Evolutionary conservation across 441 rosid species (phyloP).

Genomic region (Capsella rubella): DNA sequence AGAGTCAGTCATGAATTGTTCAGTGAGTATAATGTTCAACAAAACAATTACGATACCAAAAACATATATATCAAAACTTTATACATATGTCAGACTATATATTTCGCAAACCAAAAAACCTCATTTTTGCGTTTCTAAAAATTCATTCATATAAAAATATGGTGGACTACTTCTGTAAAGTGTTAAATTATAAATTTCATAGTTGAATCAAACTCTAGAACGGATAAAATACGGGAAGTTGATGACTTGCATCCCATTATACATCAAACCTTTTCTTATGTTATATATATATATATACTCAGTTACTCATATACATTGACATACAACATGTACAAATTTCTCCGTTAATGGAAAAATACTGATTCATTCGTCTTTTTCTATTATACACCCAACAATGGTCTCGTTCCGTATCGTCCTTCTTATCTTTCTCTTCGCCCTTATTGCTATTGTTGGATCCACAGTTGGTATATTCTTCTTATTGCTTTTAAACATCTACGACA

Average conservation of each 20-base stretch:
- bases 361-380: not conserved
- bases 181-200: not conserved
- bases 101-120: not conserved
- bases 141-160: no score
- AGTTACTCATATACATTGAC: not conserved
- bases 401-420: not conserved
- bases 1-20: not conserved
- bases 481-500: not conserved
- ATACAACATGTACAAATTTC: not conserved
- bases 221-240: constrained; percentile 4
- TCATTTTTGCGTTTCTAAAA: not conserved
- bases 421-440: not conserved
- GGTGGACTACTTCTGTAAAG: not conserved
- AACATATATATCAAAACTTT: not conserved
- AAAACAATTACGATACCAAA: not conserved
- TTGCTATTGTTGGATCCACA: constrained; percentile 3
- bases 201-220: constrained; percentile 9
- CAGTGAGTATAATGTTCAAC: not conserved
- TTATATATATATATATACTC: not conserved
- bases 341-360: not conserved
- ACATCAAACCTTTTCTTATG: not conserved
- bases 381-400: not conserved
- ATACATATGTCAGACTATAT: not conserved
- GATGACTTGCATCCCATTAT: constrained; percentile 1
- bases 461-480: constrained; percentile 23